phyloP scores from a whole-genome alignment of 2,329 filamentous ascomycete genomes.

The Colletotrichum lupini region DNA sequence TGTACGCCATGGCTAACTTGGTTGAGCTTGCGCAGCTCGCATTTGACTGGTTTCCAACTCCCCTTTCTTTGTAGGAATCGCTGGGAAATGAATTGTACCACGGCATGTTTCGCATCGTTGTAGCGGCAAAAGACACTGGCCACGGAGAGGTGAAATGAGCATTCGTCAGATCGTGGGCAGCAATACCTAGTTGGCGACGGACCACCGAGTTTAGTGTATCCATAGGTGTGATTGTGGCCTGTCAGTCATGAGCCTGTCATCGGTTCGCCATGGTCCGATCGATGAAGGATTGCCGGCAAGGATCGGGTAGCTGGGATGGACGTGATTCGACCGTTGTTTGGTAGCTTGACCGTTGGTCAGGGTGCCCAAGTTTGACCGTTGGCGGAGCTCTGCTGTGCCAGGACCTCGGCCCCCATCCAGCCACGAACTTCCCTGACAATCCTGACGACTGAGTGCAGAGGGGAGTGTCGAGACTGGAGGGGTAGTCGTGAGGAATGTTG shows the following conservation, averaged over 20 bases:
- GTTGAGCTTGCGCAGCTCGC: background rate
- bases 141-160: background rate
- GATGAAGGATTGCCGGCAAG: slow-evolving; percentile 30
- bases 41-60: background rate
- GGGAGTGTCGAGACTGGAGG: background rate
- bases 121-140: background rate
- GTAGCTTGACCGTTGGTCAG: slow-evolving; percentile 16
- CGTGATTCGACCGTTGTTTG: slow-evolving; percentile 29
- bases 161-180: background rate
- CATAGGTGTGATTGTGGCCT: background rate
- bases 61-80: background rate
- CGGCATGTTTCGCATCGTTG: background rate
- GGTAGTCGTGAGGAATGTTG: background rate
- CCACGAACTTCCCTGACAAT: background rate
- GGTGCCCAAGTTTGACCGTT: slow-evolving; percentile 22
- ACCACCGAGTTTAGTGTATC: background rate
- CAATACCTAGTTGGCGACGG: background rate
- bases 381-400: background rate
- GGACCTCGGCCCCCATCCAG: slow-evolving; percentile 21
- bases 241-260: slow-evolving; percentile 9
- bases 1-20: background rate
- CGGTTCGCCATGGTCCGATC: slow-evolving; percentile 25
- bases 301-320: slow-evolving; percentile 15
- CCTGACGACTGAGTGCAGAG: background rate
- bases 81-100: background rate